Percentiles rank a stretch among this genome's conserved stretches.
phyloP scores from a whole-genome alignment of 805 yeast genomes.

The Wickerhamomyces sydowiorum region DNA sequence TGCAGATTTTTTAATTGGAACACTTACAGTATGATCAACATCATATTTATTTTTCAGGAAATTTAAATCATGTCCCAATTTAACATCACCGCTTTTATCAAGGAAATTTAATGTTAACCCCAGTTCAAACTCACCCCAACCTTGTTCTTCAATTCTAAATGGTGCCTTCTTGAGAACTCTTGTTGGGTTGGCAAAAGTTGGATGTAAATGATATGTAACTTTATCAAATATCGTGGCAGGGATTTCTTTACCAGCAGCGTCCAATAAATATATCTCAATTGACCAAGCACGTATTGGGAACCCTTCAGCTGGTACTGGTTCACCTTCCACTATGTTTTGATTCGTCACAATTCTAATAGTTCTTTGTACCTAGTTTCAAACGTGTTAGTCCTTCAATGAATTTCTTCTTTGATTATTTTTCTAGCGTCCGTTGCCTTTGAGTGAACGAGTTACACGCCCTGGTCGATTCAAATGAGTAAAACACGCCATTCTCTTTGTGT shows the following conservation, averaged over 20 bases:
- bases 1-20: constrained; percentile 70
- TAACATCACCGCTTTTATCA: constrained; percentile 86
- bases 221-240: constrained; percentile 88
- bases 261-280: constrained; percentile 67
- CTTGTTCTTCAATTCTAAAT: constrained; percentile 83
- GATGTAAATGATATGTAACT: constrained; percentile 91
- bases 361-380: constrained; percentile 53
- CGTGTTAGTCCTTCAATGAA: neutral
- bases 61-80: constrained; percentile 83
- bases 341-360: constrained; percentile 82
- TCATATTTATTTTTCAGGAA: constrained; percentile 72
- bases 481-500: no score
- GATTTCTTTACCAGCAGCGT: constrained; percentile 72
- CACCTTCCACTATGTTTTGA: constrained; percentile 75
- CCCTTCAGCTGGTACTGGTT: constrained; percentile 80
- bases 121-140: constrained; percentile 98
- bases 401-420: neutral
- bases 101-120: constrained; percentile 69
- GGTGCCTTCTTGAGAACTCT: constrained; percentile 80
- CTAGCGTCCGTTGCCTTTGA: no score
- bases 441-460: no score
- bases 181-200: constrained; percentile 87
- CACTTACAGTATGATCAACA: constrained; percentile 68
- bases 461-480: no score
- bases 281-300: constrained; percentile 96